A percentile compares a stretch with the other conserved stretches of the same genome.
Conservation (phyloP, 331 rosid species). For the Stylosanthes scabra region DNA sequence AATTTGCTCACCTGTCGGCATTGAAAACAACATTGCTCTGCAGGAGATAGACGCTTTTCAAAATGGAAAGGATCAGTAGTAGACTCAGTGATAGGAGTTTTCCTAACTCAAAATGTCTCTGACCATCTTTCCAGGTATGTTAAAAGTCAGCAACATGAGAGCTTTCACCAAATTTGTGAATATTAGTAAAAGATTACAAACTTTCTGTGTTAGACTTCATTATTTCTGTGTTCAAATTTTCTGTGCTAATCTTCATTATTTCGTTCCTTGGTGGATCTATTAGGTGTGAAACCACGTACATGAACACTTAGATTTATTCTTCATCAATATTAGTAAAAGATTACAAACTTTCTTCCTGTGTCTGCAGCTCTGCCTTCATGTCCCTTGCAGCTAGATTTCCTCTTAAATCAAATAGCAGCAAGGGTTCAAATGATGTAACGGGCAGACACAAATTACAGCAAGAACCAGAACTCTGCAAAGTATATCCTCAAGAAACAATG, state of each 20-base stretch:
- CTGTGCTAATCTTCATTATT: too few species aligned
- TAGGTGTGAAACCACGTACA: too few species aligned
- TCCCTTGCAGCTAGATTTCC: slow-evolving; percentile 89
- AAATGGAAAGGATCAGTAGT: slow-evolving; percentile 98
- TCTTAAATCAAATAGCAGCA: slow-evolving; percentile 45
- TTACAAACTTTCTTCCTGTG: slow-evolving; percentile 19
- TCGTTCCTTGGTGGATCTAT: too few species aligned
- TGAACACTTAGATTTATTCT: too few species aligned
- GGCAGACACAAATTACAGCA: slow-evolving; percentile 42
- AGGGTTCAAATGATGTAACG: slow-evolving; percentile 42
- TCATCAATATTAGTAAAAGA: not conserved
- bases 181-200: too few species aligned
- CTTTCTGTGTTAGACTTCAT: too few species aligned
- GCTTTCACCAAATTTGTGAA: too few species aligned
- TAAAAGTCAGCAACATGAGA: slow-evolving; percentile 4
- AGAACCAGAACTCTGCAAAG: slow-evolving; percentile 57
- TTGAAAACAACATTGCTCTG: slow-evolving; percentile 11
- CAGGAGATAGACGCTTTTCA: slow-evolving; percentile 97
- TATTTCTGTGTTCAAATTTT: too few species aligned
- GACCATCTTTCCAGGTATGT: slow-evolving; percentile 95
- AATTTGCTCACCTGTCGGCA: slow-evolving; percentile 26
- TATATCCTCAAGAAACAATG: slow-evolving; percentile 51
- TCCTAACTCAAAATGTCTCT: slow-evolving; percentile 96
- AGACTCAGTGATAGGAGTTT: slow-evolving; percentile 95
- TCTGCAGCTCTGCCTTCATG: slow-evolving; percentile 97